These are phyloP conservation scores for Melampsora larici-populina DNA, from an alignment of 1,284 basidiomycete species.

Conservation along the genomic window DNA sequence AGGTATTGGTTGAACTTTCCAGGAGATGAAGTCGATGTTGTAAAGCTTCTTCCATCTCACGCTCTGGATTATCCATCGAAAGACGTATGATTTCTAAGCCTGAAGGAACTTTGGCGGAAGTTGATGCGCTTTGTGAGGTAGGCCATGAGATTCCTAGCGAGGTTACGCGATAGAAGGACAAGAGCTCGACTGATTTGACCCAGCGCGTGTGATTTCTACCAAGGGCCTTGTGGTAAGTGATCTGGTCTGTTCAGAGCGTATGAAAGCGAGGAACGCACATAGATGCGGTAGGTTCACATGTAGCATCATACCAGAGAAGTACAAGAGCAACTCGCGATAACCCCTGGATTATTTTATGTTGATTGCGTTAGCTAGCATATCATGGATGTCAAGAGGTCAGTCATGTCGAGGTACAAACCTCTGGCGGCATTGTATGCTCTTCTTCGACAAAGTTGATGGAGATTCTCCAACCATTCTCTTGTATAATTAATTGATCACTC, in stretches of 20 bases:
- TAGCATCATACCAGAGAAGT: neutral
- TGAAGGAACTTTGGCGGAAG: neutral
- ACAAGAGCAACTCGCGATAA: neutral
- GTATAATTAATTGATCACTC: neutral
- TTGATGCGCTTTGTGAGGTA: neutral
- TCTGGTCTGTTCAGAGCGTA: neutral
- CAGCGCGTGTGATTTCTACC: neutral
- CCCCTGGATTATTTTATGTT: neutral
- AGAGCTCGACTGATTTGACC: neutral
- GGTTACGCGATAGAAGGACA: neutral
- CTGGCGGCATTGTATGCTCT: neutral
- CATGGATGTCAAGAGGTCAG: neutral
- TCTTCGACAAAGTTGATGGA: conserved; percentile 15
- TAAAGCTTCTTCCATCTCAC: conserved; percentile 25
- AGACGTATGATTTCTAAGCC: neutral
- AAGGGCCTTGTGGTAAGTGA: neutral
- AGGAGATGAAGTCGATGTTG: neutral
- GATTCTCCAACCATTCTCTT: conserved; percentile 18
- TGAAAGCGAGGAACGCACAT: neutral
- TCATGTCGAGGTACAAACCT: neutral
- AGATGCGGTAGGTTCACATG: neutral
- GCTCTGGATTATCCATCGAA: conserved; percentile 24
- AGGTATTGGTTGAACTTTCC: neutral
- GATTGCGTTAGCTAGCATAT: too few species aligned
- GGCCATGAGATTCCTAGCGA: neutral